Percentiles rank a stretch among this genome's conserved stretches.
Conservation (phyloP, 2,329 filamentous ascomycete species). For the Ophioceras dolichostomum region DNA sequence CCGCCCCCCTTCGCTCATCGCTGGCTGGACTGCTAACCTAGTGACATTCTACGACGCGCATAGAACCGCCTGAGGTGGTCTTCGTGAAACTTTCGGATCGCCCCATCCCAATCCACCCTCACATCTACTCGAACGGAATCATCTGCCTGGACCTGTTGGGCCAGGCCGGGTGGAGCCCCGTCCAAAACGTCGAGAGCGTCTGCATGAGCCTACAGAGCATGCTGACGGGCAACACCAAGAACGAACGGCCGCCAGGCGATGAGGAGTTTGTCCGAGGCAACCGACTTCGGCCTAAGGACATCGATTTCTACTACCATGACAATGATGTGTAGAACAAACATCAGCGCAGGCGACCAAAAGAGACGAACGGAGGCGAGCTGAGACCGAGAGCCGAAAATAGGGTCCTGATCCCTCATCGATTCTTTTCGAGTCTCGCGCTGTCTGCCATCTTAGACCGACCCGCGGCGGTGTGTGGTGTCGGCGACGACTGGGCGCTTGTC, state of each 20-base stretch:
- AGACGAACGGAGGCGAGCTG: too few species aligned
- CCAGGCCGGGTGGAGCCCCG: slow-evolving; percentile 82
- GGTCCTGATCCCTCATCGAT: too few species aligned
- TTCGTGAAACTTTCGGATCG: slow-evolving; percentile 58
- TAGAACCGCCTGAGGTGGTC: slow-evolving; percentile 89
- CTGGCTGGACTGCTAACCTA: background rate
- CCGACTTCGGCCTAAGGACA: slow-evolving; percentile 68
- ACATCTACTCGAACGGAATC: slow-evolving; percentile 97
- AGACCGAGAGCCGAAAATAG: too few species aligned
- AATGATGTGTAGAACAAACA: slow-evolving; percentile 59
- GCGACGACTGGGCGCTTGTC: too few species aligned
- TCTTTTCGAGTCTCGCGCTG: too few species aligned
- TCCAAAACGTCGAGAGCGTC: slow-evolving; percentile 93
- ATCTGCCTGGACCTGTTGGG: slow-evolving; percentile 94
- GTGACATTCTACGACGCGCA: too few species aligned
- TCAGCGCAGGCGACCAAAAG: too few species aligned
- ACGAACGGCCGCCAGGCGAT: slow-evolving; percentile 82
- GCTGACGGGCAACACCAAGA: slow-evolving; percentile 87
- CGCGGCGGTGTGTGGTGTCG: too few species aligned
- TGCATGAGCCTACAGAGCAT: slow-evolving; percentile 98
- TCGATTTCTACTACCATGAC: slow-evolving; percentile 91
- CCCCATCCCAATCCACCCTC: slow-evolving; percentile 84
- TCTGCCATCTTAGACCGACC: too few species aligned
- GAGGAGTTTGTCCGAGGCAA: slow-evolving; percentile 80
- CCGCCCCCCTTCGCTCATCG: too few species aligned